Conservation (phyloP, 305 asterid genomes). For the Rubia tinctorum region DNA sequence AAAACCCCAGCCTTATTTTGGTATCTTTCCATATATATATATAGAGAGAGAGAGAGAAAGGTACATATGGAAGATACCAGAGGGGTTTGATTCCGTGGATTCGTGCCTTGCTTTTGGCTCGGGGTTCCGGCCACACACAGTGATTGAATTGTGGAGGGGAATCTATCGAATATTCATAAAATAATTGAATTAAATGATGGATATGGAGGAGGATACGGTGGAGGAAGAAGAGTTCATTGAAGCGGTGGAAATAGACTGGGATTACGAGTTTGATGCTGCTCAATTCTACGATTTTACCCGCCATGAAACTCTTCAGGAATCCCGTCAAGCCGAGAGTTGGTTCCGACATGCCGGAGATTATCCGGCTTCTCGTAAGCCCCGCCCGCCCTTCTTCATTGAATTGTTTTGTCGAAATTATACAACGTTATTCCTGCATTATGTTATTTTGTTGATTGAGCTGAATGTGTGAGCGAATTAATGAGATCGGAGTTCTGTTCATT, state of each 20-base stretch:
- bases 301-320: slow-evolving; percentile 48
- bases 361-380: slow-evolving; percentile 85
- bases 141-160: neutral
- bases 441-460: neutral
- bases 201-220: no score
- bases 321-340: slow-evolving; percentile 68
- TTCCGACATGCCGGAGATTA: slow-evolving; percentile 61
- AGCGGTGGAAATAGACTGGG: slow-evolving; percentile 41
- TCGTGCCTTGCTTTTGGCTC: neutral
- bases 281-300: slow-evolving; percentile 56
- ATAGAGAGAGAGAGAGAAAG: no score
- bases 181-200: slow-evolving; percentile 4
- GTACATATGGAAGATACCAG: neutral
- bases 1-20: neutral
- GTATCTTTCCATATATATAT: neutral
- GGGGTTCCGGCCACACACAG: neutral
- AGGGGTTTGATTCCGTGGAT: neutral
- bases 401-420: neutral
- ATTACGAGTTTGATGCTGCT: slow-evolving; percentile 75
- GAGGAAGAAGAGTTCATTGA: slow-evolving; percentile 38
- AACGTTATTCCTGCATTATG: neutral
- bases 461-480: neutral
- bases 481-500: neutral
- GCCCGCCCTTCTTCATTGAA: neutral
- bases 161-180: neutral